Percentiles rank a stretch among this genome's conserved stretches.
Evolutionary conservation across 345 rosid species (phyloP).

Genomic region (Salix arbutifolia): DNA sequence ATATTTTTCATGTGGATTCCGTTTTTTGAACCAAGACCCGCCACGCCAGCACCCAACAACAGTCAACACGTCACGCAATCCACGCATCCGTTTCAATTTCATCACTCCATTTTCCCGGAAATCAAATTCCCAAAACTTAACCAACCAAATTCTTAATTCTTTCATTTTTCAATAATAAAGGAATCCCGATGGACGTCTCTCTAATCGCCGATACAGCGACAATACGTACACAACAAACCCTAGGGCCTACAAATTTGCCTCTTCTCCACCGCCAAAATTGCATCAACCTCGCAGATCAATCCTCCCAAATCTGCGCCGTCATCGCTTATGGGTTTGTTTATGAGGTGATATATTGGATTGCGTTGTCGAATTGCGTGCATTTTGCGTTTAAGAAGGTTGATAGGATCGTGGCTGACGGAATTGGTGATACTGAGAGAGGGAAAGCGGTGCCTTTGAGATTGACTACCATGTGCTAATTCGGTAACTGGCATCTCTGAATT

Average conservation of each 20-base stretch:
- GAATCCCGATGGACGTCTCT: conserved; percentile 44
- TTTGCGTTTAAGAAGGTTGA: conserved; percentile 73
- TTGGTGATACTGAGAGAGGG: conserved; percentile 45
- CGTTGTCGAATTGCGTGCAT: conserved; percentile 74
- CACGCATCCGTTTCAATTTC: background rate
- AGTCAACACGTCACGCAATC: conserved; percentile 10
- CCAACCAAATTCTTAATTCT: background rate
- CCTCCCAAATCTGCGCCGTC: conserved; percentile 31
- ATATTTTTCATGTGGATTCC: too few relatives aligned
- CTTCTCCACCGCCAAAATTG: conserved; percentile 33
- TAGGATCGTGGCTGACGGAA: conserved; percentile 36
- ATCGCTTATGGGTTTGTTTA: conserved; percentile 60
- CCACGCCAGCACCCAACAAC: background rate
- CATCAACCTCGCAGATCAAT: conserved; percentile 30
- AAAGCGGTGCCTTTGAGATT: conserved; percentile 51
- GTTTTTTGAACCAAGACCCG: background rate
- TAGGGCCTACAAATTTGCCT: conserved; percentile 46
- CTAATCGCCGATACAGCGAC: conserved; percentile 43
- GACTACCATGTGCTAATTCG: conserved; percentile 43
- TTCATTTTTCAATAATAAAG: background rate
- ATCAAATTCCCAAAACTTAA: conserved; percentile 7
- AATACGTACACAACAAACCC: conserved; percentile 40
- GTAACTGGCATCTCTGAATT: background rate
- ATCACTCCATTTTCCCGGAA: background rate
- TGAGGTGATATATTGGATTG: conserved; percentile 92